phyloP scores from a whole-genome alignment of 352 stramenopile genomes.

The Peronospora destructor region DNA sequence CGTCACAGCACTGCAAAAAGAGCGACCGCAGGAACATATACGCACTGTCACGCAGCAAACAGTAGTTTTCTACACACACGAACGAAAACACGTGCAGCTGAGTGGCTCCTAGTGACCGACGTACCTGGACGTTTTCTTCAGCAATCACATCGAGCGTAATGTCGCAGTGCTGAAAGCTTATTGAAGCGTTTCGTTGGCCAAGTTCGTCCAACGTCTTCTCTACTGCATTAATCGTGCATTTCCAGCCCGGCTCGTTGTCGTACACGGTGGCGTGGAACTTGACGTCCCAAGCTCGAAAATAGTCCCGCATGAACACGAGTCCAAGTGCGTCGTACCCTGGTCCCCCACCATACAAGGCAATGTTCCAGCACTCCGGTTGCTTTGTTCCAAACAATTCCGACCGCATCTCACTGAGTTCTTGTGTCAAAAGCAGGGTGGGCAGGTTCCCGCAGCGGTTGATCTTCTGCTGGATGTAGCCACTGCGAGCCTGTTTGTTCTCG shows the following conservation, averaged over 20 bases:
- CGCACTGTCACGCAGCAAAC: conserved; percentile 35
- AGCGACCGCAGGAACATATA: conserved; percentile 53
- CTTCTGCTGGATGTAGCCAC: conserved; percentile 59
- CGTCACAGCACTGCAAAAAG: conserved; percentile 26
- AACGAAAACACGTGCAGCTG: conserved; percentile 64
- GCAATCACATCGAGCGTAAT: conserved; percentile 43
- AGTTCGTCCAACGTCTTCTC: conserved; percentile 26
- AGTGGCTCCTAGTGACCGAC: conserved; percentile 21
- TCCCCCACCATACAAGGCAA: conserved; percentile 57
- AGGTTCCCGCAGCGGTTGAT: conserved; percentile 70
- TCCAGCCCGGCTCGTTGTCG: conserved; percentile 65
- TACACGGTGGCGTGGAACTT: conserved; percentile 52
- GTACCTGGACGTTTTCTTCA: conserved; percentile 33
- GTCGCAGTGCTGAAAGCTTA: conserved; percentile 49
- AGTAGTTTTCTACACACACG: conserved; percentile 68
- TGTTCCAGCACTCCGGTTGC: conserved; percentile 28
- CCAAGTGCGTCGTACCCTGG: conserved; percentile 52
- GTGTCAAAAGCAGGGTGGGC: conserved; percentile 46
- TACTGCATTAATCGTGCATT: conserved; percentile 32
- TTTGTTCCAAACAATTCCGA: conserved; percentile 40
- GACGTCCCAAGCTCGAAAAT: conserved; percentile 39
- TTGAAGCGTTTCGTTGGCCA: conserved; percentile 15
- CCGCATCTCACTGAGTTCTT: conserved; percentile 42
- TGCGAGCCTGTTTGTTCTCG: conserved; percentile 43
- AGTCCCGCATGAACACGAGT: conserved; percentile 48